phyloP scores from a whole-genome alignment of 2,329 filamentous ascomycete genomes.

The Anthostomella pinea region DNA sequence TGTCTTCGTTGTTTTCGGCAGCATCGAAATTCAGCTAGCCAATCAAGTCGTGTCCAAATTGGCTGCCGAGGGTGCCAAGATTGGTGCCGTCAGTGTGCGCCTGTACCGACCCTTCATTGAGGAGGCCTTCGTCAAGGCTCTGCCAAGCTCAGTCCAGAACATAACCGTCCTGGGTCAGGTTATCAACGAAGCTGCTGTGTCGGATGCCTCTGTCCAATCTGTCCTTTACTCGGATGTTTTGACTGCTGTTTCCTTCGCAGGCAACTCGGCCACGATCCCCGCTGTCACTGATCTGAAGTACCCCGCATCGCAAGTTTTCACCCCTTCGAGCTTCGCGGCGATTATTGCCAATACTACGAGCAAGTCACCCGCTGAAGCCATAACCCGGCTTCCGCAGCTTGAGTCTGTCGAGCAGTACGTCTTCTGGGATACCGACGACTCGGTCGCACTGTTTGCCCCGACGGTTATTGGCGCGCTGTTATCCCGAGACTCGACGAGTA shows the following conservation, averaged over 20 bases:
- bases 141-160: constrained; percentile 72
- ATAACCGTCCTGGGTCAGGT: constrained; percentile 91
- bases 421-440: constrained; percentile 89
- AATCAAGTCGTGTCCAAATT: constrained; percentile 76
- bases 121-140: constrained; percentile 80
- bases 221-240: constrained; percentile 88
- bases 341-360: constrained; percentile 48
- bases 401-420: constrained; percentile 75
- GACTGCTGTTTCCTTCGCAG: constrained; percentile 76
- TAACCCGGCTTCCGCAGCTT: constrained; percentile 38
- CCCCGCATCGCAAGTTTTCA: constrained; percentile 60
- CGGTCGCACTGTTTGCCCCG: constrained; percentile 63
- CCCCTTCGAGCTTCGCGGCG: constrained; percentile 51
- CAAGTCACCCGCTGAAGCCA: constrained; percentile 51
- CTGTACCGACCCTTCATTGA: constrained; percentile 95
- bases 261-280: constrained; percentile 60
- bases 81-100: constrained; percentile 87
- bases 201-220: constrained; percentile 77
- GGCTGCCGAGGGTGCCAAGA: constrained; percentile 67
- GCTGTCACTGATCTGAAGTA: constrained; percentile 86
- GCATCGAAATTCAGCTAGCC: constrained; percentile 81
- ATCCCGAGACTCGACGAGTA: constrained; percentile 70
- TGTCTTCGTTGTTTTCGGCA: constrained; percentile 90
- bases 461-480: constrained; percentile 54
- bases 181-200: constrained; percentile 65